phyloP scores from a whole-genome alignment of 352 stramenopile species.

The Globisporangium alternatum region DNA sequence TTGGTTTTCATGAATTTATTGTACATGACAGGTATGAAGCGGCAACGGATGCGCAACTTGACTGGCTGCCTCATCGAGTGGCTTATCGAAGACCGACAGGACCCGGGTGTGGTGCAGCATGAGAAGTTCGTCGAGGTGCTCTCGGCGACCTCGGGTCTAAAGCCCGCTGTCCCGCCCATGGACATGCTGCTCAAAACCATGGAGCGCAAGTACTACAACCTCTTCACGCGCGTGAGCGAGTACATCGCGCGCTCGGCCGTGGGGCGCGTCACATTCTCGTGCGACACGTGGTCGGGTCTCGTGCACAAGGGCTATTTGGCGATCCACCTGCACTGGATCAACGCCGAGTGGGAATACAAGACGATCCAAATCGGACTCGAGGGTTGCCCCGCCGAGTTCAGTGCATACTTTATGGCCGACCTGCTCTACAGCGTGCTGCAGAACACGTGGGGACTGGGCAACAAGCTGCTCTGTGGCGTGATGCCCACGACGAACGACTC shows the following conservation, averaged over 20 bases:
- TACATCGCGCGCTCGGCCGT: conserved; percentile 73
- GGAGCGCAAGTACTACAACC: conserved; percentile 68
- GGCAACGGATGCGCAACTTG: conserved; percentile 62
- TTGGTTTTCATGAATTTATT: not conserved
- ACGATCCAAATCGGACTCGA: conserved; percentile 74
- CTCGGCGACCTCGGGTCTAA: conserved; percentile 36
- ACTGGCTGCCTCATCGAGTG: conserved; percentile 64
- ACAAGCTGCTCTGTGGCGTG: conserved; percentile 68
- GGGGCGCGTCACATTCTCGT: conserved; percentile 72
- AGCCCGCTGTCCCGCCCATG: conserved; percentile 47
- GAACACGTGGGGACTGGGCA: conserved; percentile 73
- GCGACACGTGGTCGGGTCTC: conserved; percentile 69
- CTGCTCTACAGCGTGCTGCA: conserved; percentile 79
- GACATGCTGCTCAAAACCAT: conserved; percentile 62
- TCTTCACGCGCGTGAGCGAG: conserved; percentile 69
- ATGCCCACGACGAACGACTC: conserved; percentile 60
- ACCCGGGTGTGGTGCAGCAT: conserved; percentile 56
- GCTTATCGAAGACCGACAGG: conserved; percentile 72
- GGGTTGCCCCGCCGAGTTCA: conserved; percentile 63
- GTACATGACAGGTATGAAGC: conserved; percentile 44
- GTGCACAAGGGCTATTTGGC: conserved; percentile 75
- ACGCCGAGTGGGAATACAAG: conserved; percentile 85
- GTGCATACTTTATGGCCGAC: conserved; percentile 76
- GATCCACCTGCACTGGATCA: conserved; percentile 81
- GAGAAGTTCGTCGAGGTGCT: conserved; percentile 76